These are phyloP conservation scores for Cubamyces sp. DNA, from an alignment of 768 basidiomycete species.

Conservation along the genomic window DNA sequence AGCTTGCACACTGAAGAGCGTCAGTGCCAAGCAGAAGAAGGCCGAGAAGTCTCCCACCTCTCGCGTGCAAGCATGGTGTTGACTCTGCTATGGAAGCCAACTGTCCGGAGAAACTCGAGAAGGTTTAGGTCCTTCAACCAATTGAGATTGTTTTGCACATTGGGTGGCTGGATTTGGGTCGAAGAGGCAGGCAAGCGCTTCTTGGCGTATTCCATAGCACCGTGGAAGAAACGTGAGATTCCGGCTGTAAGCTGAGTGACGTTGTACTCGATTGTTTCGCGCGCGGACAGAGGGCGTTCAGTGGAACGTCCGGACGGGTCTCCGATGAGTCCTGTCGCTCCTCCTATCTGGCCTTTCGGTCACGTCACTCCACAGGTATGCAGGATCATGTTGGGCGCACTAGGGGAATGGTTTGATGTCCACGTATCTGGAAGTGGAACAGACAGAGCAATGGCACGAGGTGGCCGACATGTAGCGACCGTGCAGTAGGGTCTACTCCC, in stretches of 20 bases:
- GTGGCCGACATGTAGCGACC: constrained; percentile 91
- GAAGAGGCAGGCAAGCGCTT: constrained; percentile 33
- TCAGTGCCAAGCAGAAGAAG: constrained; percentile 7
- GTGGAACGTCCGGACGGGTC: constrained; percentile 91
- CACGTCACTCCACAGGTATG: not conserved
- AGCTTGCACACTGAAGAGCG: constrained; percentile 67
- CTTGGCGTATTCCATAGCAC: constrained; percentile 64
- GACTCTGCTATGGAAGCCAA: constrained; percentile 80
- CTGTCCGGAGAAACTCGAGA: constrained; percentile 81
- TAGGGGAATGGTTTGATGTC: constrained; percentile 81
- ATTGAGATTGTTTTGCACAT: constrained; percentile 66
- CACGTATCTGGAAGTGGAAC: constrained; percentile 86
- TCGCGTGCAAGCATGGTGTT: constrained; percentile 91
- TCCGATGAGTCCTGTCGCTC: constrained; percentile 94
- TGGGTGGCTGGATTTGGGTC: constrained; percentile 32
- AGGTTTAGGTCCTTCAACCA: constrained; percentile 80
- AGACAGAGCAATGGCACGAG: constrained; percentile 85
- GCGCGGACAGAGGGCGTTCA: constrained; percentile 74
- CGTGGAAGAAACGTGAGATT: constrained; percentile 72
- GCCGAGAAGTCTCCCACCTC: constrained; percentile 51
- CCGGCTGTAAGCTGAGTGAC: constrained; percentile 62
- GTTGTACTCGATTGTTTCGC: constrained; percentile 65
- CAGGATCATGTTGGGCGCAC: constrained; percentile 50
- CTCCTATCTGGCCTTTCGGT: constrained; percentile 74
- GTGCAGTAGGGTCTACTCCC: constrained; percentile 93